phyloP scores from a whole-genome alignment of 208 protist species.

The Leishmania major region DNA sequence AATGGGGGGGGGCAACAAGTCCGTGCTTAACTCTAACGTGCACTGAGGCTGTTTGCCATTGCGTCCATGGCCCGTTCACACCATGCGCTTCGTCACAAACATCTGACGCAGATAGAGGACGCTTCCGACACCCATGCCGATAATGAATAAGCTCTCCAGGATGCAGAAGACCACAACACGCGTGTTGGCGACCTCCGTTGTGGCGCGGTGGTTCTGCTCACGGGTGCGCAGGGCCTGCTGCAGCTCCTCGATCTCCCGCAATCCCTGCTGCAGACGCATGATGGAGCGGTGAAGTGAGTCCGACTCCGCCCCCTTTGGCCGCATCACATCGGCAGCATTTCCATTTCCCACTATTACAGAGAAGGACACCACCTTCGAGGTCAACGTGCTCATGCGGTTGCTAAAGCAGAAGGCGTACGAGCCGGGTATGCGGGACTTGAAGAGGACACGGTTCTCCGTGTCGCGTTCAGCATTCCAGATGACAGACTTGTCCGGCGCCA shows the following conservation, averaged over 20 bases:
- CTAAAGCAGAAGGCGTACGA: constrained; percentile 86
- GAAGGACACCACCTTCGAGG: constrained; percentile 83
- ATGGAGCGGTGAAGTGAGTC: constrained; percentile 71
- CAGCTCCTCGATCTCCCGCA: constrained; percentile 77
- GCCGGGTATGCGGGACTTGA: constrained; percentile 68
- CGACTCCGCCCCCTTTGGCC: constrained; percentile 6
- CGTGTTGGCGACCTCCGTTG: constrained; percentile 82
- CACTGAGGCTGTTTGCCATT: neutral
- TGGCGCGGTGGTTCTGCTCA: constrained; percentile 77
- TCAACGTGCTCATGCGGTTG: constrained; percentile 87
- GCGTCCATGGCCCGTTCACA: constrained; percentile 34
- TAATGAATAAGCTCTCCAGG: constrained; percentile 70
- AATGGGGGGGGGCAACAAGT: neutral
- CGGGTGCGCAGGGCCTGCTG: constrained; percentile 72
- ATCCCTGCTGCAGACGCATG: constrained; percentile 57
- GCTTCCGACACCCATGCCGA: constrained; percentile 68
- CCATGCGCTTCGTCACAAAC: constrained; percentile 78
- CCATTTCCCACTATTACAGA: constrained; percentile 57
- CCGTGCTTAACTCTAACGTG: neutral
- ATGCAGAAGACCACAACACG: constrained; percentile 83
- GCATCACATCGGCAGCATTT: neutral
- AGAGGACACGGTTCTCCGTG: constrained; percentile 75
- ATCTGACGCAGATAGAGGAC: constrained; percentile 76
- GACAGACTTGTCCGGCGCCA: constrained; percentile 46
- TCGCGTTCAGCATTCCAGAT: constrained; percentile 62